Evolutionary conservation across 495 filamentous ascomycete genomes (phyloP), one percentile per base, ranked within the genome.

Genomic region (Melanomma pulvis-pyrius): DNA sequence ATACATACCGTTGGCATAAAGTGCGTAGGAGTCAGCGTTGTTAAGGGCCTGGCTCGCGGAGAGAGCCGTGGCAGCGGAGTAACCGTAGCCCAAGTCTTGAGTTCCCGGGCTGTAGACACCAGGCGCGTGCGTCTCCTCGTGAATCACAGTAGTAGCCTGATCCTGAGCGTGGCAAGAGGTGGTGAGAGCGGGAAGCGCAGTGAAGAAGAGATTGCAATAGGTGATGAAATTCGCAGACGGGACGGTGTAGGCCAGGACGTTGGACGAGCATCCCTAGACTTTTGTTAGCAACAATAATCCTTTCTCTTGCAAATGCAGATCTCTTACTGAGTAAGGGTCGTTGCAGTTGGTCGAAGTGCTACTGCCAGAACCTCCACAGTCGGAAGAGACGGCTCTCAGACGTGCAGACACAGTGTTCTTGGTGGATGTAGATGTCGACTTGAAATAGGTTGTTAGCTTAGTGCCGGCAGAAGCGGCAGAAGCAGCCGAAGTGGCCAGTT

Each of bases 21-120:
- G 73, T 0, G 87, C 80, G 68, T 86, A 89, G 0, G 83, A 81
- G 73, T 88, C 87, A 21, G 87, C 87, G 69, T 89, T 88, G 59
- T 76, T 69, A 26, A 88, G 64, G 30, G 85, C 86, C 51, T 82
- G 65, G 13, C 69, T 59, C 0, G 76, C 75, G 6, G 69, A 76
- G 26, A 88, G 73, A 15, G 72, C 59, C 0, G 70, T 80, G 0
- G 80, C 73, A 34, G 83, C 83, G 22, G 51, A 28, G 72, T 87
- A 88, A 28, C 87, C 86, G 70, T 88, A 89, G 34, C 75, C 84
- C 49, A 77, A 60, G 71, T 88, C 87, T 4, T 82, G 72, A 17
- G 85, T 88, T 17, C 84, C 84, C 1, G 82, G 82, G 65, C 64
- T 68, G 30, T 71, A 68, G 12, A 84, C 82, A 36, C 78, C 83